Base-by-base conservation (phyloP, 2,329 filamentous ascomycete genomes). In the Alternaria viburni region DNA sequence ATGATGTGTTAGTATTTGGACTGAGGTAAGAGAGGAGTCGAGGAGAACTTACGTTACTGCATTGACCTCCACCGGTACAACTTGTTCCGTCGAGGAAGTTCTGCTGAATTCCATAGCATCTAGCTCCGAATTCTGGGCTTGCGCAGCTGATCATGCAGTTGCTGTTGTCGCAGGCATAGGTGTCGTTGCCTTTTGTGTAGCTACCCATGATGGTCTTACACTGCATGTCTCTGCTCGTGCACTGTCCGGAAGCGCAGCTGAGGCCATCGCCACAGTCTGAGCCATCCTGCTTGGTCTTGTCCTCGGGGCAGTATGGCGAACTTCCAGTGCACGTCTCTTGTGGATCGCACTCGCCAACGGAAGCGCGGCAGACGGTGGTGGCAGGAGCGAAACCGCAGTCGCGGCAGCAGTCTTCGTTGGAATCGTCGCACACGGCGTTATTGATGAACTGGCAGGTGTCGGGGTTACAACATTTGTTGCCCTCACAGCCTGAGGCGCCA, bases 61-160 rank as follows among this genome's bases (percentile, higher is more conserved):
- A 99, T 60, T 83, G 85, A 7, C 96, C 96, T 58, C 93, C 92
- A 17, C 91, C 91, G 56, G 89, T 86, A 77, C 96, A 99, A 2
- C 87, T 83, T 1, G 96, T 98, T 17, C 96, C 96, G 76, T 99
- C 96, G 28, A 98, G 84, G 81, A 97, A 98, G 81, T 96, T 96
- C 77, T 97, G 93, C 77, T 92, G 90, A 82, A 96, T 87, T 21
- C 87, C 86, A 64, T 91, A 90, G 80, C 93, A 97, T 8, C 86
- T 84, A 6, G 83, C 67, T 8, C 88, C 88, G 61, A 94, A 90
- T 60, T 88, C 83, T 5, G 92, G 89, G 23, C 90, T 91, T 3
- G 86, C 85, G 79, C 96, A 99, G 52, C 89, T 89, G 54, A 98
- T 83, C 66, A 87, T 85, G 81, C 96, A 99, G 54, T 89, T 90